Conservation (phyloP, 345 rosid genomes). For the Pistacia vera region DNA sequence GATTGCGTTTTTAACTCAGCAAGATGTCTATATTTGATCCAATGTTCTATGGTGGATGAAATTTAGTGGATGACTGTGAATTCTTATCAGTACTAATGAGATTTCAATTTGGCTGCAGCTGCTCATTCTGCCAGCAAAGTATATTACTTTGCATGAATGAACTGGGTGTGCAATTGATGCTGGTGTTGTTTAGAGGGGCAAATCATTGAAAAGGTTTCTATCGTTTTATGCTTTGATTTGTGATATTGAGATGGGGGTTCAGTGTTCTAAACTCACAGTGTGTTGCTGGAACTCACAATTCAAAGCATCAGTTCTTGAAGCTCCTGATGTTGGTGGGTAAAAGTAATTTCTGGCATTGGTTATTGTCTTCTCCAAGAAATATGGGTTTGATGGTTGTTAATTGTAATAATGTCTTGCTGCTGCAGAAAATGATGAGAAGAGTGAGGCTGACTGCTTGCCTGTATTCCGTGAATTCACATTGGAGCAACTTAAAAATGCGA, state of each 20-base stretch:
- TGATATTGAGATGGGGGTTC: slow-evolving; percentile 47
- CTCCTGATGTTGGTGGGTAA: slow-evolving; percentile 54
- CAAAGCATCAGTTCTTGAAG: slow-evolving; percentile 62
- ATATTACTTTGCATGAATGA: not conserved
- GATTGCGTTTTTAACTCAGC: not conserved
- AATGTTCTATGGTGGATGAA: slow-evolving; percentile 9
- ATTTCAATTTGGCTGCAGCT: slow-evolving; percentile 9
- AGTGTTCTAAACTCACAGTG: slow-evolving; percentile 55
- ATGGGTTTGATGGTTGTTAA: not conserved
- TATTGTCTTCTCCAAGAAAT: not conserved
- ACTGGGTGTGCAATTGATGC: slow-evolving; percentile 9
- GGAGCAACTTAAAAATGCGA: slow-evolving; percentile 76
- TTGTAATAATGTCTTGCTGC: slow-evolving; percentile 19
- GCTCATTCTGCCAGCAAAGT: not conserved
- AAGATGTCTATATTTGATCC: not conserved
- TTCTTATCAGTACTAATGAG: not conserved
- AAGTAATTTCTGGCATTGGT: not conserved
- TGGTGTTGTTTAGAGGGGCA: not conserved
- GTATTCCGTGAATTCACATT: slow-evolving; percentile 74
- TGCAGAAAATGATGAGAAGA: slow-evolving; percentile 57
- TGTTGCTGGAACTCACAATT: slow-evolving; percentile 72
- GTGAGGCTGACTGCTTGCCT: slow-evolving; percentile 50
- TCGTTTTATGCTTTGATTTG: slow-evolving; percentile 16
- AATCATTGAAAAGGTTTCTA: slow-evolving; percentile 3
- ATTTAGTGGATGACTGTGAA: slow-evolving; percentile 1